phyloP scores from a whole-genome alignment of 129 eudicot genomes.

The Artemisia tridentata region DNA sequence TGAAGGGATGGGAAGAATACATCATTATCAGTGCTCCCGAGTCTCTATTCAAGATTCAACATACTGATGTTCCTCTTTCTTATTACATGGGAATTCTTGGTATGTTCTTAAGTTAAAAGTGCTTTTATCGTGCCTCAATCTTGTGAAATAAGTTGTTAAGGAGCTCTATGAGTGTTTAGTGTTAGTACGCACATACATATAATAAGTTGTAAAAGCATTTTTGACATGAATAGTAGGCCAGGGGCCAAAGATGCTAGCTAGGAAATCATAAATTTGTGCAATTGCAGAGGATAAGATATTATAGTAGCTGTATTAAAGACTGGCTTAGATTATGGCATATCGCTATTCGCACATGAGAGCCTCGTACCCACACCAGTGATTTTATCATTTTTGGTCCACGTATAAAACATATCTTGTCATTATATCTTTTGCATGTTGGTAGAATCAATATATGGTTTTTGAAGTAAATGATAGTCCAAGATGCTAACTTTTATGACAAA shows the following conservation, averaged over 20 bases:
- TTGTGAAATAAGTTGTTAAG: no score
- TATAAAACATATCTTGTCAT: neutral
- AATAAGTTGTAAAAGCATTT: neutral
- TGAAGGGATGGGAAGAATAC: conserved; percentile 71
- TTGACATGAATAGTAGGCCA: neutral
- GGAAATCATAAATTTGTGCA: neutral
- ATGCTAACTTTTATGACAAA: no score
- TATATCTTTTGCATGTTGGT: neutral
- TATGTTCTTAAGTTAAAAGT: conserved; percentile 21
- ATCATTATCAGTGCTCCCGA: conserved; percentile 39
- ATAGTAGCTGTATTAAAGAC: neutral
- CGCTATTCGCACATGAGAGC: neutral
- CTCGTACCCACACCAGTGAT: neutral
- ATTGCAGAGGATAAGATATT: neutral
- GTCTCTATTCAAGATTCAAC: conserved; percentile 43
- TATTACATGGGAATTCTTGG: conserved; percentile 81
- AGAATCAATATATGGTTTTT: neutral
- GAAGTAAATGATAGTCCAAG: no score
- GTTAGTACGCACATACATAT: neutral
- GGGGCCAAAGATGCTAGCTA: neutral
- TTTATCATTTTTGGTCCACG: neutral
- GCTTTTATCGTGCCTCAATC: neutral
- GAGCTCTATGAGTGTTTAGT: neutral
- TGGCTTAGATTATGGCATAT: neutral
- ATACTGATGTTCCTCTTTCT: conserved; percentile 71